These are phyloP conservation scores for Debaryomycetaceae sp. DNA, from an alignment of 1,139 yeast species.

Conservation along the genomic window DNA sequence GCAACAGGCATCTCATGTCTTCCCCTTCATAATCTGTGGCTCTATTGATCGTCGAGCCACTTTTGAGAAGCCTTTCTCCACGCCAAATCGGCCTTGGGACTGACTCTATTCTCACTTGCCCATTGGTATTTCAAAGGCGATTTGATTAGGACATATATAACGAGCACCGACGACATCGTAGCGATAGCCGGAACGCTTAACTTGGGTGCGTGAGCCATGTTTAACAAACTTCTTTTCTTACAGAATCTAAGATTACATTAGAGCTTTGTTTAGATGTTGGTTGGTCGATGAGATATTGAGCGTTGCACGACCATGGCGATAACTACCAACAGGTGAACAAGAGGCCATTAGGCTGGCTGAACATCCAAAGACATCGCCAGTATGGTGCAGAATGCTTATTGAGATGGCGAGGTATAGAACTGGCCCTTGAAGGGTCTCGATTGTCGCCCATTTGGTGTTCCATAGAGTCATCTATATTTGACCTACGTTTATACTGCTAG, in stretches of 20 bases:
- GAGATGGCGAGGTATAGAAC: too few relatives aligned
- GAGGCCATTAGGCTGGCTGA: too few relatives aligned
- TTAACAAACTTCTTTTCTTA: background rate
- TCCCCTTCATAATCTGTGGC: background rate
- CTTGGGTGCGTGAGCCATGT: constrained; percentile 42
- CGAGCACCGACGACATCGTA: constrained; percentile 44
- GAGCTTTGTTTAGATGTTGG: constrained; percentile 7
- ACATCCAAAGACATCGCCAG: too few relatives aligned
- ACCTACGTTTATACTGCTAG: too few relatives aligned
- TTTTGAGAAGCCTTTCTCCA: constrained; percentile 49
- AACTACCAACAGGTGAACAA: too few relatives aligned
- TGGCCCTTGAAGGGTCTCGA: too few relatives aligned
- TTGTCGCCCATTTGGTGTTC: too few relatives aligned
- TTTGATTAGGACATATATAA: constrained; percentile 37
- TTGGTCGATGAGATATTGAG: constrained; percentile 6
- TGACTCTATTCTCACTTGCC: constrained; percentile 41
- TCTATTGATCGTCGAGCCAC: constrained; percentile 37
- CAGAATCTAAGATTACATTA: background rate
- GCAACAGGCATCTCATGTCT: background rate
- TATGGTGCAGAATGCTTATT: too few relatives aligned
- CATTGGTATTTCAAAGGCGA: constrained; percentile 45
- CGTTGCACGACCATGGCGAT: constrained; percentile 3
- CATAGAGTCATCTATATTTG: too few relatives aligned
- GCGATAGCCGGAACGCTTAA: constrained; percentile 41
- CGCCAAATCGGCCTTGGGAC: constrained; percentile 52